Conservation (phyloP, 2,329 filamentous ascomycete species). For the Eutypa lata region DNA sequence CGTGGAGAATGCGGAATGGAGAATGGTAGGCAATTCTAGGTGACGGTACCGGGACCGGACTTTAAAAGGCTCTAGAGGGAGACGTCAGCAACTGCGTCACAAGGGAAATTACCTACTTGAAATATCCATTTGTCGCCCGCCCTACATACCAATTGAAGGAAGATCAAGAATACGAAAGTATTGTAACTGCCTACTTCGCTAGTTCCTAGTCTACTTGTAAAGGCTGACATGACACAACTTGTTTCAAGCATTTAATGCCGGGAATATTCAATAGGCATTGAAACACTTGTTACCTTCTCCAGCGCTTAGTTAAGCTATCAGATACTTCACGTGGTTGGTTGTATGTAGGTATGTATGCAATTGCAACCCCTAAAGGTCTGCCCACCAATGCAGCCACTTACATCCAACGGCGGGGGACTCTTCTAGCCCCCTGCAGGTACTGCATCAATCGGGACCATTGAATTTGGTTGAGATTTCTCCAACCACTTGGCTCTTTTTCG, state of each 20-base stretch:
- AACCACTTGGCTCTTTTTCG: neutral
- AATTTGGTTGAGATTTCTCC: neutral
- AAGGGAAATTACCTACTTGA: neutral
- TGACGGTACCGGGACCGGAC: neutral
- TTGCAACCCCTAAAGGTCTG: too few relatives aligned
- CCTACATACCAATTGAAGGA: neutral
- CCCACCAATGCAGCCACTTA: too few relatives aligned
- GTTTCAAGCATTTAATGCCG: neutral
- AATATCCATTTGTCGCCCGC: neutral
- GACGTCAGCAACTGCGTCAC: neutral
- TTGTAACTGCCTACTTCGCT: neutral
- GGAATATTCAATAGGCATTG: neutral
- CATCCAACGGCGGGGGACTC: neutral
- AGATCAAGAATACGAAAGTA: neutral
- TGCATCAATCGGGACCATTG: neutral
- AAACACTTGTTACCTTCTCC: neutral
- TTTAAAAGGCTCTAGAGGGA: neutral
- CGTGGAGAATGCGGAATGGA: neutral
- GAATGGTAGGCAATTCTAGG: neutral
- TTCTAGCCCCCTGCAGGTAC: neutral
- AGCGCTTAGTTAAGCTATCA: too few relatives aligned
- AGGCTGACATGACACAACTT: neutral
- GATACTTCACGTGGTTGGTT: neutral
- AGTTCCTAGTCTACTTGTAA: too few relatives aligned
- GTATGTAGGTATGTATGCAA: neutral